Evolutionary conservation across 441 rosid species (phyloP), one percentile per base, ranked within the genome.

Genomic region (Erysimum pusillum): DNA sequence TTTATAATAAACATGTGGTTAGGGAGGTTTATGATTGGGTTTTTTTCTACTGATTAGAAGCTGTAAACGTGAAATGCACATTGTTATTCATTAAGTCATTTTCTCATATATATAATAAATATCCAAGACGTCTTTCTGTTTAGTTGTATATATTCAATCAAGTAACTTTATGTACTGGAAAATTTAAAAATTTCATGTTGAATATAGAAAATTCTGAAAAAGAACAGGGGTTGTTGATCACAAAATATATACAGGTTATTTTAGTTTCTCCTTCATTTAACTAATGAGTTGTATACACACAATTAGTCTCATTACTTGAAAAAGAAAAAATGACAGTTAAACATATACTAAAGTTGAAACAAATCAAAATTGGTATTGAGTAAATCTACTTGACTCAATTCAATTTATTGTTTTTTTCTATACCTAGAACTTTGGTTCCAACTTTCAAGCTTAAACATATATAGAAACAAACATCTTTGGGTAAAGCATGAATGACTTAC

Each of bases 51-150:
- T 78, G 73, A 44, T 66, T 66, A 78, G 6, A 41, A 61, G 67
- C 18, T 42, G 32, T 58, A 65, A 72, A 78, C 74, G 71, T 78
- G 78, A 78, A 68, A 52, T 73, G 66, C 58, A 78, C 81, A 51
- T 72, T 77, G 63, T 78, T 54, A 49, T 71, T 65, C 41, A 32
- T n/a, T 71, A n/a, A 9, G n/a, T 64, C 48, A 7, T 13, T 17
- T 62, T 36, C 6, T 15, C 7, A 9, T 0, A 48, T 14, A 25
- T 39, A n/a, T 34, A 17, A 39, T 28, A 6, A 56, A 22, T 60
- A 39, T 28, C 15, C 22, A 22, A 56, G 32, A 52, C 56, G 31
- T 54, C 48, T 7, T 7, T 63, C 44, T 13, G 34, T 35, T 10
- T 25, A 3, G 13, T 56, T 20, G 49, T 64, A 34, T 54, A 3